These are phyloP conservation scores for Colletotrichum lindemuthianum DNA, from an alignment of 2,329 filamentous ascomycete genomes.

Conservation along the genomic window DNA sequence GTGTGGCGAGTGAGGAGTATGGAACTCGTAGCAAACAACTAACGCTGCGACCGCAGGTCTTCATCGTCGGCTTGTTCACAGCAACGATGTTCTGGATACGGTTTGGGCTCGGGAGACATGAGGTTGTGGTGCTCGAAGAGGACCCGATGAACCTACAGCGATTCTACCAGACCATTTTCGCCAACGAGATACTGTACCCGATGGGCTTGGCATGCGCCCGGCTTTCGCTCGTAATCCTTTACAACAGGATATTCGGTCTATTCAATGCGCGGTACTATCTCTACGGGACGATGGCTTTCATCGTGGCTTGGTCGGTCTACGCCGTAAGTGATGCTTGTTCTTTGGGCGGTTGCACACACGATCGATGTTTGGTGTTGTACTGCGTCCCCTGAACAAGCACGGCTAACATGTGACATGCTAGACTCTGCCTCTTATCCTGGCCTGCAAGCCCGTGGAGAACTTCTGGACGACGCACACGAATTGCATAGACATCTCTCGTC, in stretches of 20 bases:
- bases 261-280: conserved; percentile 26
- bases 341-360: not conserved
- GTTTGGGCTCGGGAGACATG: conserved; percentile 28
- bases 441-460: conserved; percentile 21
- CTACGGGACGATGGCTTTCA: conserved; percentile 23
- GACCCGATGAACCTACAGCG: conserved; percentile 18
- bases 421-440: conserved; percentile 26
- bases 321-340: conserved; percentile 8
- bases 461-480: conserved; percentile 31
- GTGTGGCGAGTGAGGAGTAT: not conserved
- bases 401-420: not conserved
- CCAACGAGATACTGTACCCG: conserved; percentile 28
- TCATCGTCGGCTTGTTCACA: conserved; percentile 20
- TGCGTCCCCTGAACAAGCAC: too few species aligned
- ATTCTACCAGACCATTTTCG: conserved; percentile 31
- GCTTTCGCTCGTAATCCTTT: conserved; percentile 26
- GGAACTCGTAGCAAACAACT: not conserved
- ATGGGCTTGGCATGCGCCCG: conserved; percentile 12
- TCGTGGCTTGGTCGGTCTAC: conserved; percentile 23
- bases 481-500: conserved; percentile 24
- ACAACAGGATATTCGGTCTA: conserved; percentile 29
- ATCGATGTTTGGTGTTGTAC: not conserved
- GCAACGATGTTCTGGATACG: conserved; percentile 31
- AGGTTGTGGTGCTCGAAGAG: conserved; percentile 19
- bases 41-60: not conserved